A percentile compares a stretch with the other conserved stretches of the same genome.
These are phyloP conservation scores for Trypanosoma scelopori DNA, from an alignment of 208 protist genomes.

Conservation along the genomic window DNA sequence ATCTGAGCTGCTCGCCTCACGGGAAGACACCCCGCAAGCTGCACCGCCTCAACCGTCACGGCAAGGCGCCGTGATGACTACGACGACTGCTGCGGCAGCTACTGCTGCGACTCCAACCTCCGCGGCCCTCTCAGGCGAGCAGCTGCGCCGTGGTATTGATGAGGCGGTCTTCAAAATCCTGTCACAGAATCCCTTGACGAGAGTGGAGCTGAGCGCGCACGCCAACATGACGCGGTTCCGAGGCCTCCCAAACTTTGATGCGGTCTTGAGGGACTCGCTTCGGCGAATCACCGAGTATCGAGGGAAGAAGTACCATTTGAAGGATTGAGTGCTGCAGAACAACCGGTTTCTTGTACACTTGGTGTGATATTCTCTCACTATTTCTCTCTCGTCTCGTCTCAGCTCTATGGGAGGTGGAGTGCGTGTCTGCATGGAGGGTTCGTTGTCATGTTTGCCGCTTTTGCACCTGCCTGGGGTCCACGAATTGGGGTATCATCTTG, in stretches of 20 bases:
- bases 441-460: no score
- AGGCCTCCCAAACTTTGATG: conserved; percentile 44
- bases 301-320: conserved; percentile 61
- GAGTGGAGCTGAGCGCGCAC: conserved; percentile 39
- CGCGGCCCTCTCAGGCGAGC: conserved; percentile 26
- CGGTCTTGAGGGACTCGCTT: conserved; percentile 51
- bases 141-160: conserved; percentile 38
- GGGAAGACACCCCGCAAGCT: conserved; percentile 29
- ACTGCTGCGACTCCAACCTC: background rate
- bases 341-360: background rate
- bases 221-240: conserved; percentile 35
- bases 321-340: conserved; percentile 26
- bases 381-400: no score
- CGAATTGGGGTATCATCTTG: no score
- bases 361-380: no score
- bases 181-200: conserved; percentile 34
- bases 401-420: no score
- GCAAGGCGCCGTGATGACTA: background rate
- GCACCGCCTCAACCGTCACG: conserved; percentile 6
- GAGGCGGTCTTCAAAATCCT: conserved; percentile 49
- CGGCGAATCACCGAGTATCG: conserved; percentile 54
- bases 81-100: background rate
- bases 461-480: no score
- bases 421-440: no score
- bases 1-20: conserved; percentile 19